Evolutionary conservation across 164 flowering plant species (phyloP).

Genomic region (Buxus sempervirens): DNA sequence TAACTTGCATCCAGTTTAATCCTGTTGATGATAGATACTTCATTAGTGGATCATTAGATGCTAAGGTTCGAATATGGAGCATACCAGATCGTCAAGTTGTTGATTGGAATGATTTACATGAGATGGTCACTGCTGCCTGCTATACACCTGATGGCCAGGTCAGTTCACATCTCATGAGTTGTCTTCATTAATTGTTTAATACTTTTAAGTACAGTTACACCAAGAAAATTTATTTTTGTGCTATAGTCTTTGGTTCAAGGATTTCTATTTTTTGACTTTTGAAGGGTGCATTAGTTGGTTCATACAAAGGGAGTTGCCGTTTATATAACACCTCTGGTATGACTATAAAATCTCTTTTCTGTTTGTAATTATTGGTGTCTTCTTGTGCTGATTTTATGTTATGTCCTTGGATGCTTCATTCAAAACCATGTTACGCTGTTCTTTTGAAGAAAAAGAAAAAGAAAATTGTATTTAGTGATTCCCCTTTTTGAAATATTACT

Average conservation of each 20-base stretch:
- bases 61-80: conserved; percentile 99
- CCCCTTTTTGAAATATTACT: background rate
- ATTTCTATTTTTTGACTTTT: conserved; percentile 19
- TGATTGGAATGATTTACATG: conserved; percentile 96
- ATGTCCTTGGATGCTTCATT: background rate
- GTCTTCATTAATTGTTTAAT: background rate
- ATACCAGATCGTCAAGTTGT: conserved; percentile 94
- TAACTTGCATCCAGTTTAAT: conserved; percentile 98
- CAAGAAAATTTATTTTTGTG: background rate
- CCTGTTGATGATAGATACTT: conserved; percentile 95
- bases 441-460: background rate
- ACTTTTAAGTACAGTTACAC: background rate
- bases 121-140: conserved; percentile 99
- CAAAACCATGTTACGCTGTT: background rate
- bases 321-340: conserved; percentile 80
- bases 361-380: background rate
- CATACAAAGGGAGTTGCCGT: conserved; percentile 90
- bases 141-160: conserved; percentile 99
- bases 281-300: conserved; percentile 96
- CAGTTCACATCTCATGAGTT: conserved; percentile 5
- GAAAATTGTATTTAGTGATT: background rate
- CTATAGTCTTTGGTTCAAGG: conserved; percentile 15
- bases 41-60: conserved; percentile 97
- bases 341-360: conserved; percentile 1
- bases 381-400: background rate